phyloP scores from a whole-genome alignment of 2,329 filamentous ascomycete genomes.

The Phaeosphaeria sp. region DNA sequence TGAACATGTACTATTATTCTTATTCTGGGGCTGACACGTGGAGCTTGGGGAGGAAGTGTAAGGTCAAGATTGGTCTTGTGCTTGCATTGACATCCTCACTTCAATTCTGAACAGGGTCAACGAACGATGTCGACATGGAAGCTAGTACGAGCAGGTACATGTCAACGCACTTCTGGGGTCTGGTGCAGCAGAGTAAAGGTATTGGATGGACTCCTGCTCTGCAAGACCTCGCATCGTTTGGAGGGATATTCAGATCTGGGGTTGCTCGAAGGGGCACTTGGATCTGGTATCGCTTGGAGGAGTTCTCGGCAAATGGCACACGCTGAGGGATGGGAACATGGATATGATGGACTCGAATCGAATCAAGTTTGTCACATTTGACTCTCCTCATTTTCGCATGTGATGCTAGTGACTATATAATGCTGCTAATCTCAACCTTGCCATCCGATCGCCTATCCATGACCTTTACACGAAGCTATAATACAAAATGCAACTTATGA shows the following conservation, averaged over 20 bases:
- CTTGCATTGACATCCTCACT: neutral
- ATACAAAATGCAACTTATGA: neutral
- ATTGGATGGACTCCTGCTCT: neutral
- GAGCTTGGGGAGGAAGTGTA: conserved; percentile 8
- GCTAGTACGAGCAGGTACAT: neutral
- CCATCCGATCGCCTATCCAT: neutral
- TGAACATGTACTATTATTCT: conserved; percentile 7
- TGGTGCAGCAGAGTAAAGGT: neutral
- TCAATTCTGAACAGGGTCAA: neutral
- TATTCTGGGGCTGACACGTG: conserved; percentile 7
- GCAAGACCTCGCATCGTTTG: no score
- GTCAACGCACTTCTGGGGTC: neutral
- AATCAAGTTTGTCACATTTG: neutral
- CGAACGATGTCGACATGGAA: neutral
- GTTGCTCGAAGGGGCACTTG: no score
- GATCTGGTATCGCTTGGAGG: neutral
- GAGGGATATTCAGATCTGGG: neutral
- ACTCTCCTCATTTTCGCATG: conserved; percentile 3
- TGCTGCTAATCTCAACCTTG: neutral
- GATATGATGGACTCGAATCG: neutral
- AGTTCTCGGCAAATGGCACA: neutral
- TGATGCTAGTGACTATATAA: conserved; percentile 3
- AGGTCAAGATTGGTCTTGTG: neutral
- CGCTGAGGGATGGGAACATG: neutral
- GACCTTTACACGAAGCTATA: neutral